Base-by-base conservation (phyloP, 2,329 filamentous ascomycete genomes). In the Paramyrothecium roridum region DNA sequence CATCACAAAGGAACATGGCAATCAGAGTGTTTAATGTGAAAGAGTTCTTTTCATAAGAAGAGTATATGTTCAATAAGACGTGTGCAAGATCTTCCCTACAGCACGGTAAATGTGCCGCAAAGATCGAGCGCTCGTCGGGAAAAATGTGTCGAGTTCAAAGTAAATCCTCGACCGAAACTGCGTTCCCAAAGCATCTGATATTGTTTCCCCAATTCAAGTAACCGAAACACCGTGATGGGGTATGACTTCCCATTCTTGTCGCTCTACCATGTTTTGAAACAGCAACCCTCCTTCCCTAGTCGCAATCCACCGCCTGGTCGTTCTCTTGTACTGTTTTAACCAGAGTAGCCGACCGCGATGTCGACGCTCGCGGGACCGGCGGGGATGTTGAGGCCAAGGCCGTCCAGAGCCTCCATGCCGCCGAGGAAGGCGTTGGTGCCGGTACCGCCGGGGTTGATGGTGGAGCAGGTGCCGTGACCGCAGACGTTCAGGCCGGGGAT, bases 401-500 rank as follows among this genome's bases (percentile, higher is more conserved):
- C 76, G 52, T 77, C 75, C 1, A 54, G 26, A 30, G 56, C 69
- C 61, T 75, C 68, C 59, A 67, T 75, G 52, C 72, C 71, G 19
- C 50, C 59, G 51, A 69, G 59, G 67, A 73, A 78, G 49, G 75
- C 71, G 60, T 75, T 76, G 49, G 46, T 54, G 53, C 74, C 73
- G 21, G 53, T 57, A 43, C 73, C 72, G 54, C 67, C 68, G 20
- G 64, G 55, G 62, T 65, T 67, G 66, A 77, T 67, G 66, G 62
- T 70, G 40, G 76, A 76, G 72, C 78, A 81, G 58, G 67, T 70
- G 46, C 64, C 62, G 58, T 72, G 65, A 54, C 69, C 72, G 57
- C 69, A 72, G 59, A 80, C 71, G 26, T 63, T 63, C 57, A 78
- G 66, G 59, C 68, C 71, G 21, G 67, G 70, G 52, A 74, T 70